A percentile compares a stretch with the other conserved stretches of the same genome.
These are phyloP conservation scores for Sorghum bicolor DNA, from an alignment of 176 grass and related monocot genomes.

Conservation along the genomic window DNA sequence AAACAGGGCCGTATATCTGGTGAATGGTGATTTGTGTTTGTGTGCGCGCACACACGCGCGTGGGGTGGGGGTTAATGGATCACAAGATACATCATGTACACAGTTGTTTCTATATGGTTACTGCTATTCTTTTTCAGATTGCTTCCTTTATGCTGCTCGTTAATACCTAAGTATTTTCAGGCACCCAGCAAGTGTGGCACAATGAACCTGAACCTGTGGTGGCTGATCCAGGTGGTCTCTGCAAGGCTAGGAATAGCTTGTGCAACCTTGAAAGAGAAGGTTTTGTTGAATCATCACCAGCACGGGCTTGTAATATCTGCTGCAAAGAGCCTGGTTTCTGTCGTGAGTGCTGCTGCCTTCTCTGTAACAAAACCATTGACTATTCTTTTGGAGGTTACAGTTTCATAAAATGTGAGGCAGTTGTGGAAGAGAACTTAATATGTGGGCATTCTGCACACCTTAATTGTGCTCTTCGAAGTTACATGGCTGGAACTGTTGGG, in stretches of 20 bases:
- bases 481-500: conserved; percentile 92
- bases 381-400: conserved; percentile 52
- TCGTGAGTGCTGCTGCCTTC: conserved; percentile 85
- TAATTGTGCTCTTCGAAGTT: conserved; percentile 81
- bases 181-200: not conserved
- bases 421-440: conserved; percentile 52
- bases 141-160: conserved; percentile 5
- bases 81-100: conserved; percentile 4
- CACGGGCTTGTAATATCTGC: conserved; percentile 72
- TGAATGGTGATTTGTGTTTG: not conserved
- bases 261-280: conserved; percentile 21
- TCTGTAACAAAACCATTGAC: conserved; percentile 68
- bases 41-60: not conserved
- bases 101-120: conserved; percentile 1
- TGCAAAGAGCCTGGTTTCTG: conserved; percentile 70
- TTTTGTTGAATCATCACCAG: conserved; percentile 42
- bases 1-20: not conserved
- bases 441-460: conserved; percentile 86
- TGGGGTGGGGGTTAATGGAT: not conserved
- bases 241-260: not conserved
- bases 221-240: not conserved
- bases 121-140: conserved; percentile 28
- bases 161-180: conserved; percentile 45
- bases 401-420: conserved; percentile 75
- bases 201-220: not conserved